These are phyloP conservation scores for Dianthus caryophyllus DNA, from an alignment of 148 eudicot genomes.

Conservation along the genomic window DNA sequence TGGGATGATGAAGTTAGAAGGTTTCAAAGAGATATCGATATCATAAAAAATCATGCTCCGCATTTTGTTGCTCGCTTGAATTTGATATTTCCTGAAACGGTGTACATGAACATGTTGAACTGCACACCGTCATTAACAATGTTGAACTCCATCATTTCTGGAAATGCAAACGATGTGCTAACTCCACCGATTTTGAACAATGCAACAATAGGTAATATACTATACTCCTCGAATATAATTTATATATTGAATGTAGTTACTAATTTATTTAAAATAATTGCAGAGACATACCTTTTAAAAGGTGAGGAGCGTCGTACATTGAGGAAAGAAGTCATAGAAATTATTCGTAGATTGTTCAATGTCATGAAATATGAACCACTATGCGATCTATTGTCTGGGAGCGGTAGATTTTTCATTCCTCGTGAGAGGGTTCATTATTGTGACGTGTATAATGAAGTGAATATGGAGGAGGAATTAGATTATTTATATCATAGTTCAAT, in stretches of 20 bases:
- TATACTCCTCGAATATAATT: too few relatives aligned
- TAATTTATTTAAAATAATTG: not conserved
- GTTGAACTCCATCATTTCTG: too few relatives aligned
- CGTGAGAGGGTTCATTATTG: not conserved
- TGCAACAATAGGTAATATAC: too few relatives aligned
- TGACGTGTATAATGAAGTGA: not conserved
- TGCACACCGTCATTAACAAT: too few relatives aligned
- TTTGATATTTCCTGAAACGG: too few relatives aligned
- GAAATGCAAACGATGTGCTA: too few relatives aligned
- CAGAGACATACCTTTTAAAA: not conserved
- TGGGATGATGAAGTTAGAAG: not conserved
- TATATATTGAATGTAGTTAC: not conserved
- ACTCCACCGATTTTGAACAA: too few relatives aligned
- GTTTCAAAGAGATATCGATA: not conserved
- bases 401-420: not conserved
- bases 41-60: not conserved
- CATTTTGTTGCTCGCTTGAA: constrained; percentile 5
- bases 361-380: too few relatives aligned
- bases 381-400: not conserved
- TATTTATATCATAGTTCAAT: not conserved
- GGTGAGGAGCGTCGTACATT: not conserved
- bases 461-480: not conserved
- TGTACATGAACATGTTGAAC: too few relatives aligned
- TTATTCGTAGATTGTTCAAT: too few relatives aligned
- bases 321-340: not conserved